Conservation (phyloP, 129 eudicot genomes). For the Ambrosia artemisiifolia region DNA sequence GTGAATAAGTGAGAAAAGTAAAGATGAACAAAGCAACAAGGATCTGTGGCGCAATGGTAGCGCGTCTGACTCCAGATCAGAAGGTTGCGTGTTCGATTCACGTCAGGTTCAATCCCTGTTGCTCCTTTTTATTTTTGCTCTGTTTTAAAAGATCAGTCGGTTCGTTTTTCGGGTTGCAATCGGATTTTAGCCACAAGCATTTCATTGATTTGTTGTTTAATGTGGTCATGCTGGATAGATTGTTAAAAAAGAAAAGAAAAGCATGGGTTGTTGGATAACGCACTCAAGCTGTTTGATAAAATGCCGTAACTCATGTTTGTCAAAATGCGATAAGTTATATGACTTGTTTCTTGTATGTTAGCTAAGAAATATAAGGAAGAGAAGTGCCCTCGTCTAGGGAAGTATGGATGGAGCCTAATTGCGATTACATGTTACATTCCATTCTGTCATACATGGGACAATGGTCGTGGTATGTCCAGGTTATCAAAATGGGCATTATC, state of each 20-base stretch:
- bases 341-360: too few species aligned
- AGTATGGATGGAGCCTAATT: too few species aligned
- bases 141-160: not conserved
- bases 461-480: too few species aligned
- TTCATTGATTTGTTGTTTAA: not conserved
- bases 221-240: not conserved
- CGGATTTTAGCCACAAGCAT: not conserved
- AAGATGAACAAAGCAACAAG: too few species aligned
- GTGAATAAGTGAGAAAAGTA: too few species aligned
- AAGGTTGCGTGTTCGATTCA: conserved; percentile 95
- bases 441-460: too few species aligned
- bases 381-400: too few species aligned
- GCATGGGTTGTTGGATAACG: not conserved
- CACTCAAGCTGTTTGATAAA: not conserved
- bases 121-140: not conserved
- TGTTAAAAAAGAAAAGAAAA: too few species aligned
- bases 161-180: not conserved
- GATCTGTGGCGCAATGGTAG: conserved; percentile 97
- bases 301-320: not conserved
- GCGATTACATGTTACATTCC: too few species aligned
- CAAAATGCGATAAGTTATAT: too few species aligned
- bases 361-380: too few species aligned
- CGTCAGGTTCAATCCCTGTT: conserved; percentile 54
- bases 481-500: too few species aligned
- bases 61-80: conserved; percentile 96